A percentile compares a stretch with the other conserved stretches of the same genome.
These are phyloP conservation scores for Cynara cardunculus DNA, from an alignment of 129 eudicot genomes.

Conservation along the genomic window DNA sequence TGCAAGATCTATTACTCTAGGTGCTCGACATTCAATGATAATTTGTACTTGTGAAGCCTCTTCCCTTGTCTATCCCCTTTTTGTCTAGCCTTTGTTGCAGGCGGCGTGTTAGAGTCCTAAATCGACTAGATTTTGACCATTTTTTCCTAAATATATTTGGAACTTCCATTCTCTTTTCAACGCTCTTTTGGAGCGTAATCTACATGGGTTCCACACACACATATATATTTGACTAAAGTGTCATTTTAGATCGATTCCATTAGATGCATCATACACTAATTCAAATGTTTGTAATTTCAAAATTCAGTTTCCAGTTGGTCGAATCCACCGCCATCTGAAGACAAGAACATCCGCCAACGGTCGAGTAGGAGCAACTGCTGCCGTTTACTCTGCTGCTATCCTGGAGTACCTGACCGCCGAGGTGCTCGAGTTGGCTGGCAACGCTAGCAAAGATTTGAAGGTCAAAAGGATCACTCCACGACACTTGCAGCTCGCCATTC, in stretches of 20 bases:
- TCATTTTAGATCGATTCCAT: background rate
- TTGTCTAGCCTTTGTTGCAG: too few species aligned
- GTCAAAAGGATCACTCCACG: slow-evolving; percentile 83
- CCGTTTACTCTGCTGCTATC: slow-evolving; percentile 74
- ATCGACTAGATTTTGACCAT: too few species aligned
- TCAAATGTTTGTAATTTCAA: background rate
- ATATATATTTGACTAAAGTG: too few species aligned
- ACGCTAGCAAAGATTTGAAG: slow-evolving; percentile 66
- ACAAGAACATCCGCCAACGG: slow-evolving; percentile 59
- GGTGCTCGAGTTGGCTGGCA: slow-evolving; percentile 64
- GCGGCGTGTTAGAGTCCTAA: too few species aligned
- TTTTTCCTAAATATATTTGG: too few species aligned
- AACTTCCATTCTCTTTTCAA: too few species aligned
- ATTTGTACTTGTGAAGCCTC: too few species aligned
- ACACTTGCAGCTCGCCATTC: slow-evolving; percentile 65
- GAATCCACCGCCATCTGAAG: slow-evolving; percentile 68
- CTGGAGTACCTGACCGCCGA: slow-evolving; percentile 75
- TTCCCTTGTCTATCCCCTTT: too few species aligned
- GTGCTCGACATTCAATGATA: too few species aligned
- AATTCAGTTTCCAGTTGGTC: slow-evolving; percentile 59
- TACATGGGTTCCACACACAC: too few species aligned
- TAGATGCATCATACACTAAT: background rate
- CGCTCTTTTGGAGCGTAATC: too few species aligned
- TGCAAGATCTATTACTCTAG: too few species aligned
- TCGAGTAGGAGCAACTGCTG: slow-evolving; percentile 70